Base-by-base conservation (phyloP, 495 filamentous ascomycete species). In the Schizothecium vesticola region DNA sequence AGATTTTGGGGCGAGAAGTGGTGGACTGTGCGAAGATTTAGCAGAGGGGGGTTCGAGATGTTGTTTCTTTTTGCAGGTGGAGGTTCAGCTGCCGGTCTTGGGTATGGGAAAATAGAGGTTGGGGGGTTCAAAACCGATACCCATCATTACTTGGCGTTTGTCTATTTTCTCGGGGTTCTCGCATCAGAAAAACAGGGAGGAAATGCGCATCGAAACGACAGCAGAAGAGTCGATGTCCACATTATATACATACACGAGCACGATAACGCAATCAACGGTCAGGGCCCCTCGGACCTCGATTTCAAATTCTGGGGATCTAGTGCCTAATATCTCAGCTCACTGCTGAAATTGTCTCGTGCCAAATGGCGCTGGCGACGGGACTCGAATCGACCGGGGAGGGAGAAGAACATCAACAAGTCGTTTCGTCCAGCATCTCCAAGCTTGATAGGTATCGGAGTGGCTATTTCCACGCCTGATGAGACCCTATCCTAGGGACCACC, bases 1-100 rank as follows among this genome's bases (percentile, higher is more conserved):
- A 86, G 73, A 73, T 77, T 62, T 51, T 79, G 12, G 75, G 73
- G 43, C 67, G 78, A 29, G 78, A 78, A 59, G 74, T 79, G 9
- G 70, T 80, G 7, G 76, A 74, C 10, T 74, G 74, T 1, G 74
- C 76, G 11, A 71, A 72, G 67, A 79, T 79, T 25, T 80, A 51
- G 12, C 16, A 7, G 6, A n/a, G 33, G 33, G 33, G 3, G 33
- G n/a, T n/a, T 6, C 8, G 6, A 2, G 19, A 51, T 6, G 5
- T 19, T 19, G 0, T n/a, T 2, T 51, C 0, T 51, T 51, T n/a
- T n/a, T n/a, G 16, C 6, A 51, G 43, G 16, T n/a, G 8, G 43
- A 5, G 43, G 19, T 8, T n/a, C 19, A 0, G 13, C 16, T n/a
- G 43, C 43, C 8, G 16, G 43, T n/a, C 16, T n/a, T n/a, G 43